Base-by-base conservation (phyloP, 352 stramenopile species). In the Phytophthora idaei region DNA sequence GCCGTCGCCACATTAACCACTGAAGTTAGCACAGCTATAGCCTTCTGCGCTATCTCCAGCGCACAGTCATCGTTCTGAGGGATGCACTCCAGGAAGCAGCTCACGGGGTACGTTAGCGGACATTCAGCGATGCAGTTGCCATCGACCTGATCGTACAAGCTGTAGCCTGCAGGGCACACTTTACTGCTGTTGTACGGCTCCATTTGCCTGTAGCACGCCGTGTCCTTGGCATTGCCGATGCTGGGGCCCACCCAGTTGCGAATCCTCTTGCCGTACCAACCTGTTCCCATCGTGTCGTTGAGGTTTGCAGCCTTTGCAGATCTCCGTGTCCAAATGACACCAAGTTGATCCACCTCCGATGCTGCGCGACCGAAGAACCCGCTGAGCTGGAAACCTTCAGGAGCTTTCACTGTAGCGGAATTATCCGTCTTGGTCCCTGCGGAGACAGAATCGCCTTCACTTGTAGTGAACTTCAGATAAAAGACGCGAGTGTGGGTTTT, bases 161-260 rank as follows among this genome's bases (percentile, higher is more conserved):
- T 58, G 41, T 61, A 70, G 27, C 62, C 62, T 60, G 27, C 12
- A 31, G 62, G 54, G 5, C 62, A 70, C n/a, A 51, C 48, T 14
- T 46, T 31, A 44, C n/a, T 64, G 31, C 44, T 50, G 21, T 70
- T 65, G 15, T 44, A 65, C n/a, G 55, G 47, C 25, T 44, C 10
- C 21, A 32, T 60, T 53, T 68, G 42, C 37, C 64, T 32, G 39
- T 72, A 72, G 25, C 64, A 72, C 4, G 64, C 50, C 14, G 64
- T 58, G 46, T 72, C 48, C 10, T 55, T 62, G 11, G 51, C 37
- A 4, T n/a, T 54, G 10, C 57, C 57, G 45, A 70, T 50, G 9
- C 50, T 62, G 9, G 57, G 57, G 4, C 48, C 50, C 6, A 74
- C 66, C 66, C 66, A 74, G 25, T 74, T 73, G 28, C 66, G 66